Base-by-base conservation (phyloP, 176 grass and related monocot species). In the Triticum monococcum region DNA sequence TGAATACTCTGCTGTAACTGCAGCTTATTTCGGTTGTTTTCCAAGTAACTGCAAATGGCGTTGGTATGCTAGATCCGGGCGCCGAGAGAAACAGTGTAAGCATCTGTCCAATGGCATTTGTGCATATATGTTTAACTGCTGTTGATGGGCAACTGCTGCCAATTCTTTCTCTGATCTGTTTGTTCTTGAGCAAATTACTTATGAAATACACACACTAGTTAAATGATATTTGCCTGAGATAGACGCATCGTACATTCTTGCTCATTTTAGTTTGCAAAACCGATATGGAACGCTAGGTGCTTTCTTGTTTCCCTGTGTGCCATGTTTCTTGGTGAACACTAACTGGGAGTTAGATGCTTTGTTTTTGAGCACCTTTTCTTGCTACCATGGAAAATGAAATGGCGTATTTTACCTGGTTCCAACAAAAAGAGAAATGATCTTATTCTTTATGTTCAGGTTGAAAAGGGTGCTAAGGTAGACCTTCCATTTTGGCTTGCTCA, bases 401-500 rank as follows among this genome's bases (percentile, higher is more conserved):
- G 16, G 56, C 7, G 0, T 24, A 38, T 59, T 62, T 86, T 54
- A 1, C 28, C 24, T 59, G 4, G 0, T 50, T 33, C 14, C 17
- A 33, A 38, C 22, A 5, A 48, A 64, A 76, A 30, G 77, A 25
- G 41, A 3, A 13, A 3, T 59, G 9, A 25, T 64, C 64, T 8
- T 83, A 43, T 87, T 87, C 26, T 70, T 78, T 60, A 20, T 40
- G 60, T 78, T 9, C 89, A 96, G 96, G 88, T 98, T 14, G 93
- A 98, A 64, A 98, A 96, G 35, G 91, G 96, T 87, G 84, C 92
- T 12, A 98, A 98, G 78, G 68, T 98, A 43, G 93, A 96, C 72
- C 89, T 98, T 74, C 92, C 96, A 31, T 94, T 94, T 78, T 98
- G 96, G 93, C 90, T 98, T 79, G 90, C 90, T 5, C 91, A 96